These are phyloP conservation scores for Aspergillus campestris DNA, from an alignment of 495 filamentous ascomycete genomes.

Conservation along the genomic window DNA sequence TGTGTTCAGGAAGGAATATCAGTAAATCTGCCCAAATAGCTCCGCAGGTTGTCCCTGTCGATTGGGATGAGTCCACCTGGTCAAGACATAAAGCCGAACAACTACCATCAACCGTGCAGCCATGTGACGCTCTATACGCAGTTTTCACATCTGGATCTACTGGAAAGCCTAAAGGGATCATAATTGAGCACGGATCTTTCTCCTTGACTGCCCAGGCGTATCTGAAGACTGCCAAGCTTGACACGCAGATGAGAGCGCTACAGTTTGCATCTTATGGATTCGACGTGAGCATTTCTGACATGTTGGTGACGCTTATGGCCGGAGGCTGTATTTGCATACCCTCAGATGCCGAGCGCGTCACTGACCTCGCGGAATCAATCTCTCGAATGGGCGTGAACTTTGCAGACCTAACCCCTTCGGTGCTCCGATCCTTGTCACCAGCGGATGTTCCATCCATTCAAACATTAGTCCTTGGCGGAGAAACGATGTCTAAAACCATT, in stretches of 20 bases:
- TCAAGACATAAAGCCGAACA: too few relatives aligned
- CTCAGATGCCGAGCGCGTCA: constrained; percentile 28
- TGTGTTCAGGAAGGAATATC: constrained; percentile 26
- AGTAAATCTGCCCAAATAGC: too few relatives aligned
- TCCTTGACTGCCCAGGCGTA: too few relatives aligned
- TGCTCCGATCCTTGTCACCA: constrained; percentile 16
- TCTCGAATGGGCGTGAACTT: constrained; percentile 16
- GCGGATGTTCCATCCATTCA: constrained; percentile 11
- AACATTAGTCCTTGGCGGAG: constrained; percentile 18
- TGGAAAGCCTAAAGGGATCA: too few relatives aligned
- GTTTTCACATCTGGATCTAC: too few relatives aligned
- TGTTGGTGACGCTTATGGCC: constrained; percentile 46
- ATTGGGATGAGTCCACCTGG: too few relatives aligned
- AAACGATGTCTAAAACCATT: constrained; percentile 9
- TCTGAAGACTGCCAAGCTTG: too few relatives aligned
- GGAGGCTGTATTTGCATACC: constrained; percentile 52
- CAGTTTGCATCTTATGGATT: constrained; percentile 27
- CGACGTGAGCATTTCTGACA: constrained; percentile 42
- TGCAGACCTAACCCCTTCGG: constrained; percentile 21
- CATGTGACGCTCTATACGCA: too few relatives aligned
- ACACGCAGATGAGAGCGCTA: too few relatives aligned
- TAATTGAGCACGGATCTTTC: too few relatives aligned
- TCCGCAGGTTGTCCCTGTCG: too few relatives aligned
- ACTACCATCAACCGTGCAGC: too few relatives aligned
- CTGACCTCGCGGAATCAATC: constrained; percentile 21